These are phyloP conservation scores for Luffa aegyptiaca DNA, from an alignment of 306 rosid species.

Conservation along the genomic window DNA sequence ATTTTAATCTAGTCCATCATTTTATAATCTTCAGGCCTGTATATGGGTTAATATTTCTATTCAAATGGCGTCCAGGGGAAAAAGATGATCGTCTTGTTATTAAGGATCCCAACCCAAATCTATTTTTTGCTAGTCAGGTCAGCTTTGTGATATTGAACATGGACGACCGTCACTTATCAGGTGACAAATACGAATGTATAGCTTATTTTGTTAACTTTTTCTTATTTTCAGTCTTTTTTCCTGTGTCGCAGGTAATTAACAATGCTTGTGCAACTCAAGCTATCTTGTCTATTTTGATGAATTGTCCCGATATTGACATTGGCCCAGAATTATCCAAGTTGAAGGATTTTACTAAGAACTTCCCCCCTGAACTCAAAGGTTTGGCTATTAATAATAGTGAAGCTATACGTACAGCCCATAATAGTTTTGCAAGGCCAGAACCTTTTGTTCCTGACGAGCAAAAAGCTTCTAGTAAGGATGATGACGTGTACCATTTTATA, in stretches of 20 bases:
- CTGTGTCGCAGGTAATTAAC: conserved; percentile 58
- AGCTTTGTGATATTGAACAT: conserved; percentile 15
- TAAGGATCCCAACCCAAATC: conserved; percentile 90
- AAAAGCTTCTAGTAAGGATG: conserved; percentile 78
- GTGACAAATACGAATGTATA: background rate
- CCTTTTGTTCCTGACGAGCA: conserved; percentile 94
- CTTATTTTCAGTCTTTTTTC: background rate
- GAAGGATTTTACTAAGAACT: conserved; percentile 85
- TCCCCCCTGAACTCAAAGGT: conserved; percentile 94
- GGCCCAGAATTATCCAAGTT: conserved; percentile 82
- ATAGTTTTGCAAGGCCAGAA: conserved; percentile 95
- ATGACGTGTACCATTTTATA: conserved; percentile 90
- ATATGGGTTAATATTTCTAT: conserved; percentile 90
- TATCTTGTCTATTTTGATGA: conserved; percentile 88
- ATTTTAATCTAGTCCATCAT: conserved; percentile 9
- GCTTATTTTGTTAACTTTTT: conserved; percentile 3
- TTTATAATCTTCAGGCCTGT: conserved; percentile 60
- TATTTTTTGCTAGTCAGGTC: conserved; percentile 97
- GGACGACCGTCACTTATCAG: background rate
- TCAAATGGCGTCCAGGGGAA: conserved; percentile 98
- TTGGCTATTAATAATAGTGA: conserved; percentile 94
- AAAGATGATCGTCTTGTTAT: conserved; percentile 80
- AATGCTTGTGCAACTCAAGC: conserved; percentile 99
- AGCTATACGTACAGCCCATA: conserved; percentile 84
- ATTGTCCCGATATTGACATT: conserved; percentile 70